Conservation (phyloP, 2,329 filamentous ascomycete species). For the Nigrospora sphaerica region DNA sequence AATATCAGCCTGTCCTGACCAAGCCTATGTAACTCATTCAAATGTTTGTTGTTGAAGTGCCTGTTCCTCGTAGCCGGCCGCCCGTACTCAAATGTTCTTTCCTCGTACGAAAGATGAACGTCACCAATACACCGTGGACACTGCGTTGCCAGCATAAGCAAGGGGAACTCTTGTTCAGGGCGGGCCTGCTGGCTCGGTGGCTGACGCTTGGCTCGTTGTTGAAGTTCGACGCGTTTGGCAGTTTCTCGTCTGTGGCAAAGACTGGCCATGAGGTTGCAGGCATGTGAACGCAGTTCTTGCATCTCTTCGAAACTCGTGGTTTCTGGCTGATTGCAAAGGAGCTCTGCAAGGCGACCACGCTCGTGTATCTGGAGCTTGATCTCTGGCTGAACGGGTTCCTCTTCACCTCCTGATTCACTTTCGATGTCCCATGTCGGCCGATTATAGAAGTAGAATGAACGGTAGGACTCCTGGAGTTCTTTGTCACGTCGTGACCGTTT, state of each 20-base stretch:
- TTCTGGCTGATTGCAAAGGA: conserved; percentile 8
- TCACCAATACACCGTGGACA: conserved; percentile 12
- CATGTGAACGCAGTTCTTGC: conserved; percentile 5
- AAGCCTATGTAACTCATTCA: conserved; percentile 8
- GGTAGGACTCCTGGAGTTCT: conserved; percentile 13
- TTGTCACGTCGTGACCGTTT: conserved; percentile 9
- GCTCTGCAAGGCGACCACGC: conserved; percentile 8
- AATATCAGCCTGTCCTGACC: conserved; percentile 6
- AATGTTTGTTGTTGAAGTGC: conserved; percentile 13
- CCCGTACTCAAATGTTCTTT: conserved; percentile 9
- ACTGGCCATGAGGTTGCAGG: conserved; percentile 5
- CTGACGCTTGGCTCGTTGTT: conserved; percentile 6
- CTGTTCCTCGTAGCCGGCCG: conserved; percentile 10
- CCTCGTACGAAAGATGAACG: conserved; percentile 5
- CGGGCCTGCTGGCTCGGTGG: conserved; percentile 4
- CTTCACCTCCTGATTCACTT: conserved; percentile 10
- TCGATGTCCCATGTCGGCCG: too few species aligned
- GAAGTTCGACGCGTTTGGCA: too few species aligned
- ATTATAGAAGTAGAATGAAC: conserved; percentile 20
- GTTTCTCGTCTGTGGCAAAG: too few species aligned
- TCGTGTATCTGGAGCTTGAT: conserved; percentile 10
- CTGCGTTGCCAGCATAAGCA: conserved; percentile 11
- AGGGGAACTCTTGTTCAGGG: conserved; percentile 8
- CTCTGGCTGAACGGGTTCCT: conserved; percentile 7
- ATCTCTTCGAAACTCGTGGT: conserved; percentile 4